phyloP scores from a whole-genome alignment of 169 alveolate genomes.

The Cryptosporidium parvum region DNA sequence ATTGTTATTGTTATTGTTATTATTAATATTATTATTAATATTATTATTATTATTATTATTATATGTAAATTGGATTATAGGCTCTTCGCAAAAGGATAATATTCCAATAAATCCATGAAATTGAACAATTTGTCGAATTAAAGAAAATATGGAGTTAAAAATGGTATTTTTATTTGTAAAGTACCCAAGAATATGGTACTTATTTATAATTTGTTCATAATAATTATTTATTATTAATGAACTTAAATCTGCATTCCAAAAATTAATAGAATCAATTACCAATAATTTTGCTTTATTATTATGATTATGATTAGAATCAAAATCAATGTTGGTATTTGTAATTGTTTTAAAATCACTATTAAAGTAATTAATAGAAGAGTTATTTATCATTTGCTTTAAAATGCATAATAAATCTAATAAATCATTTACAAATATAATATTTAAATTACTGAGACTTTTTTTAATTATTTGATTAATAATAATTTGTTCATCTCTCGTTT shows the following conservation, averaged over 20 bases:
- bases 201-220: background rate
- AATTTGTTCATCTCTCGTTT: background rate
- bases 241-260: constrained; percentile 49
- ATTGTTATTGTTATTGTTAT: background rate
- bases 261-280: constrained; percentile 49
- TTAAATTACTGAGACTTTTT: constrained; percentile 12
- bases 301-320: background rate
- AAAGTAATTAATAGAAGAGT: background rate
- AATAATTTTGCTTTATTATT: constrained; percentile 16
- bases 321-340: background rate
- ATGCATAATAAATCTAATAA: constrained; percentile 34
- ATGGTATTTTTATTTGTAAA: constrained; percentile 22
- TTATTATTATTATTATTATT: background rate
- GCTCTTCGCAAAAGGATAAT: constrained; percentile 17
- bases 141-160: constrained; percentile 22
- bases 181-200: constrained; percentile 39
- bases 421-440: constrained; percentile 16
- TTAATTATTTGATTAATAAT: background rate
- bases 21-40: no score
- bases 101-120: constrained; percentile 37
- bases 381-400: constrained; percentile 1
- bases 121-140: constrained; percentile 14
- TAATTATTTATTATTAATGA: background rate
- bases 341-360: background rate
- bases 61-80: background rate